Evolutionary conservation across 768 basidiomycete species (phyloP), one percentile per base, ranked within the genome.

Genomic region (Pleurotus sapidus): DNA sequence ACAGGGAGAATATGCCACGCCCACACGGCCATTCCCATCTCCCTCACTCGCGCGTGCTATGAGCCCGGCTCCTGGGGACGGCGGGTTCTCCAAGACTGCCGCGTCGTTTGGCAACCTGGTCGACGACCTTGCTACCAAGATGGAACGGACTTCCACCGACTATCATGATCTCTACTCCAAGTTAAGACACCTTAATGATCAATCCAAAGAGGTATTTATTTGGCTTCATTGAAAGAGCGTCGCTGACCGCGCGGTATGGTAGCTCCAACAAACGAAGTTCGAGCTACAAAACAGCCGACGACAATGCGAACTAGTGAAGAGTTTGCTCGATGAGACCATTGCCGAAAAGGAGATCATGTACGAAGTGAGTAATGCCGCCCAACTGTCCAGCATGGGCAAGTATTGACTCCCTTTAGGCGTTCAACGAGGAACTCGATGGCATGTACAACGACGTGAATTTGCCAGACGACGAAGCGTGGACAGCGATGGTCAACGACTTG

Each of bases 301-400:
- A 15, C 89, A 92, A 68, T 87, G 85, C 59, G 91, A 91, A 62
- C 73, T 93, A 25, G 83, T 94, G 3, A 91, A 91, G 69, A 84
- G 83, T 61, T 77, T 95, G 25, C 76, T 93, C 12, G 78, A 81
- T 15, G 90, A 95, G 64, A 83, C 85, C 30, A 89, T 88, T 7
- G 80, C 86, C 1, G 95, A 97, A 75, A 91, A 95, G 70, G 91
- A 95, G 65, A 90, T 93, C 68, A 89, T 96, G 82, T 95, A 95
- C 61, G 90, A 94, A 78, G 93, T 94, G 42, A 64, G 80, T 67
- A 20, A 20, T 20, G 20, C 20, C 20, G 20, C 20, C 20, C 20
- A 20, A 20, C 20, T 20, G 20, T 20, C 20, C 20, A 1, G 3
- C 20, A 20, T 20, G 20, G 20, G 20, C 20, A 20, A 20, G 20